Percentiles rank a stretch among this genome's conserved stretches.
Conservation (phyloP, 1,284 basidiomycete species). For the Ustilago sp. region DNA sequence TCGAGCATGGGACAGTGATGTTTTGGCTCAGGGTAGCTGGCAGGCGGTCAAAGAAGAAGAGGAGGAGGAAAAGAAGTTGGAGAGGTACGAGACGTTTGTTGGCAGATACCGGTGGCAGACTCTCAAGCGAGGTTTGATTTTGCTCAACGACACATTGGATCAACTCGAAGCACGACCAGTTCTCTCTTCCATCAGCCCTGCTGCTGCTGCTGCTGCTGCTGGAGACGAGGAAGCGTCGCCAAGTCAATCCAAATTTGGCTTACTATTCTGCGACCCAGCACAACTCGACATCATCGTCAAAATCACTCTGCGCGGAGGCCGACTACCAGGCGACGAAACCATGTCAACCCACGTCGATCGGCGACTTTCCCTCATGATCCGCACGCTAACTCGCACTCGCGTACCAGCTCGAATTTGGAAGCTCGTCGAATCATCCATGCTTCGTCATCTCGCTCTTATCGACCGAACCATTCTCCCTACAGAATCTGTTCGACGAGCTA, state of each 20-base stretch:
- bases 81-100: constrained; percentile 18
- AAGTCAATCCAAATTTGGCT: constrained; percentile 1
- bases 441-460: constrained; percentile 23
- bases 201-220: too few relatives aligned
- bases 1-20: constrained; percentile 27
- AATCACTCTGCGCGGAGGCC: constrained; percentile 20
- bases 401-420: constrained; percentile 28
- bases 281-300: constrained; percentile 20
- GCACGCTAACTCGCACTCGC: constrained; percentile 17
- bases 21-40: constrained; percentile 1
- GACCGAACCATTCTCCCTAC: constrained; percentile 18
- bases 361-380: constrained; percentile 13
- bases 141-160: constrained; percentile 21
- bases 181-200: background rate
- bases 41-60: background rate
- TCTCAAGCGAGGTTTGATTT: constrained; percentile 19
- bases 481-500: constrained; percentile 1
- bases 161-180: constrained; percentile 18
- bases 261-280: constrained; percentile 4
- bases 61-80: too few relatives aligned
- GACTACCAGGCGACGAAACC: constrained; percentile 1
- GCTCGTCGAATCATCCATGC: constrained; percentile 16
- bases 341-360: constrained; percentile 17
- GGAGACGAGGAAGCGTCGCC: background rate
- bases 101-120: constrained; percentile 35